Percentiles rank a stretch among this genome's conserved stretches.
These are phyloP conservation scores for Helianthus annuus DNA, from an alignment of 129 eudicot species.

Conservation along the genomic window HanXRQr2.0-SUNRISE NC_035442.2:2130385-2130884, in stretches of 20 bases:
- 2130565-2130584: no score
- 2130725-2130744: neutral
- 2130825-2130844: neutral
- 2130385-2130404: no score
- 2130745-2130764: neutral
- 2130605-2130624: neutral
- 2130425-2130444: no score
- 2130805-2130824: neutral
- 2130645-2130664: neutral
- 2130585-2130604: no score
- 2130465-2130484: no score
- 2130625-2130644: neutral
- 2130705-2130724: slow-evolving; percentile 6
- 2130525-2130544: no score
- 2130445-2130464: no score
- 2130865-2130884: neutral
- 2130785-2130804: neutral
- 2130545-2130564: no score
- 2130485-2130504: no score
- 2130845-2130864: slow-evolving; percentile 6
- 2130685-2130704: slow-evolving; percentile 4
- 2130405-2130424: no score
- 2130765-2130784: slow-evolving; percentile 1
- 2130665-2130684: neutral
- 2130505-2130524: no score